These are phyloP conservation scores for Francoa sonchifolia DNA, from an alignment of 441 rosid species.

Conservation along the genomic window DNA sequence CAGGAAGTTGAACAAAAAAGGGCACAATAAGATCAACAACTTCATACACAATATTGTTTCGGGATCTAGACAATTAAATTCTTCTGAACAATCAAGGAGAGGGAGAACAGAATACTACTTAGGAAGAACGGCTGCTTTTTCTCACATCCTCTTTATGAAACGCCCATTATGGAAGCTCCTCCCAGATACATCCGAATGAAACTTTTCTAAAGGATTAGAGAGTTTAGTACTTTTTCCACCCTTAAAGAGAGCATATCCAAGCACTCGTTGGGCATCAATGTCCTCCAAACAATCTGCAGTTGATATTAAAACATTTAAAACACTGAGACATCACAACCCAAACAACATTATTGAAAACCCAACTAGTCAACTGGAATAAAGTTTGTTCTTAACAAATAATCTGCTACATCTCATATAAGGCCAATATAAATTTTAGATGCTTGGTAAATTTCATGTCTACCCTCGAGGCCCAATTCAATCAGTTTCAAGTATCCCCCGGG, in stretches of 20 bases:
- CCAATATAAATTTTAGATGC: background rate
- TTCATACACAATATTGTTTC: too few species aligned
- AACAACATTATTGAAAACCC: too few species aligned
- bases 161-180: constrained; percentile 14
- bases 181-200: constrained; percentile 9
- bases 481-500: constrained; percentile 5
- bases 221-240: constrained; percentile 9
- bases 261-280: constrained; percentile 9
- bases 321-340: too few species aligned
- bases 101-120: background rate
- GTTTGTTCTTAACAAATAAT: background rate
- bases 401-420: background rate
- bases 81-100: background rate
- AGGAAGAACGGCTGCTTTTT: constrained; percentile 7
- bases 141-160: constrained; percentile 13
- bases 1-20: too few species aligned
- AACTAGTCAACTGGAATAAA: background rate
- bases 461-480: constrained; percentile 3
- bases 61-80: too few species aligned
- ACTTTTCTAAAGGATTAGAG: constrained; percentile 11
- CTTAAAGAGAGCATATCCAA: constrained; percentile 13
- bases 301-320: background rate
- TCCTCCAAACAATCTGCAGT: constrained; percentile 2
- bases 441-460: background rate
- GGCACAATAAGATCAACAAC: too few species aligned